phyloP scores from a whole-genome alignment of 495 filamentous ascomycete species.

The Talaromyces liani region DNA sequence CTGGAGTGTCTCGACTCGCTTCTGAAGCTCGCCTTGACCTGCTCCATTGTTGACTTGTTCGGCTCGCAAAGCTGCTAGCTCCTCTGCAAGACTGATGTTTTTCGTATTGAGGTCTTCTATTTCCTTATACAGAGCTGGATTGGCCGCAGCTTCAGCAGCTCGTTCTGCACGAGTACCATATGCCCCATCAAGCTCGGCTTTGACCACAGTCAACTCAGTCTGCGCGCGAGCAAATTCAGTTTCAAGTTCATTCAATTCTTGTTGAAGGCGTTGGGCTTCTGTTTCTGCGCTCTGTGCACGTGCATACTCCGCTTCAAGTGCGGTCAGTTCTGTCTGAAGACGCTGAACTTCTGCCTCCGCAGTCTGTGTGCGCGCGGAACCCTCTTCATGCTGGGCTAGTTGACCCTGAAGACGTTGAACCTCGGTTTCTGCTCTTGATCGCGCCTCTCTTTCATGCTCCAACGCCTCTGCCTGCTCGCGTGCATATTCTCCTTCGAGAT shows the following conservation, averaged over 20 bases:
- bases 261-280: constrained; percentile 44
- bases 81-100: constrained; percentile 51
- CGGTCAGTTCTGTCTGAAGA: constrained; percentile 9
- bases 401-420: not conserved
- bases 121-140: constrained; percentile 58
- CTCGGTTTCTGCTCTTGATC: not conserved
- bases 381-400: constrained; percentile 44
- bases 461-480: too few species aligned
- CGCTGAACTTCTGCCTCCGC: constrained; percentile 18
- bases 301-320: constrained; percentile 48
- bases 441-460: too few species aligned
- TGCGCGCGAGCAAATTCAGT: constrained; percentile 77
- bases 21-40: constrained; percentile 41
- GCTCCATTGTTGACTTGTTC: constrained; percentile 17
- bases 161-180: constrained; percentile 74
- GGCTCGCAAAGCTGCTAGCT: constrained; percentile 48
- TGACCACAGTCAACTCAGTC: constrained; percentile 85
- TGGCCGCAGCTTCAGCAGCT: constrained; percentile 64
- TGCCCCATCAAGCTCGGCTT: constrained; percentile 90
- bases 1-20: constrained; percentile 57
- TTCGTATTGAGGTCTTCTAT: constrained; percentile 54
- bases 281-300: constrained; percentile 64
- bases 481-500: too few species aligned
- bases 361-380: constrained; percentile 62
- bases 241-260: constrained; percentile 68